These are phyloP conservation scores for Sphaerulina vaccinii DNA, from an alignment of 2,329 filamentous ascomycete genomes.

Conservation along the genomic window DNA sequence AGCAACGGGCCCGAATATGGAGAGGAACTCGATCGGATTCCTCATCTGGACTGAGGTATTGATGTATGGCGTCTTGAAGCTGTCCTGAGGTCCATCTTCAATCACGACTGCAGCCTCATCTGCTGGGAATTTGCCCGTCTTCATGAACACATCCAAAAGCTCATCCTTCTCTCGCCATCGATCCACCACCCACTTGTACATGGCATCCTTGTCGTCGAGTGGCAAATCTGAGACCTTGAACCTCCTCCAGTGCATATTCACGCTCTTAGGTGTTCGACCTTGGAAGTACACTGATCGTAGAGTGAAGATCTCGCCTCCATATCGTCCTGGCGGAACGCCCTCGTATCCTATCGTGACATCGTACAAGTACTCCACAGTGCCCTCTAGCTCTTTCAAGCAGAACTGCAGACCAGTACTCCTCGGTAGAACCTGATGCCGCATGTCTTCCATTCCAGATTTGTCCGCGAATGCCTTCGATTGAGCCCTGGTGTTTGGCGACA, in stretches of 20 bases:
- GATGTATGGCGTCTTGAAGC: constrained; percentile 45
- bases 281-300: constrained; percentile 83
- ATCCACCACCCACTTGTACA: constrained; percentile 77
- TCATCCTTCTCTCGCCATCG: constrained; percentile 92
- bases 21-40: constrained; percentile 43
- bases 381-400: constrained; percentile 72
- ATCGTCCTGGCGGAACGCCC: constrained; percentile 77
- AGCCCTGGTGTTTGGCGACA: constrained; percentile 68
- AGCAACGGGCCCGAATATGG: constrained; percentile 44
- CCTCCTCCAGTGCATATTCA: constrained; percentile 94
- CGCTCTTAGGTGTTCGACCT: constrained; percentile 84
- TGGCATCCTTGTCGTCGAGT: constrained; percentile 66
- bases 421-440: constrained; percentile 70
- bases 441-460: constrained; percentile 68
- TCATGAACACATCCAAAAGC: constrained; percentile 72
- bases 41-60: constrained; percentile 48
- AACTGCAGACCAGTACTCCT: constrained; percentile 78
- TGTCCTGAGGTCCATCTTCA: constrained; percentile 31
- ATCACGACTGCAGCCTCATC: constrained; percentile 48
- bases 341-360: constrained; percentile 96
- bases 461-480: constrained; percentile 73
- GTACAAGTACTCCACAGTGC: constrained; percentile 77
- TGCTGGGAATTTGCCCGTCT: constrained; percentile 77
- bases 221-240: constrained; percentile 80
- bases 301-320: constrained; percentile 83